Evolutionary conservation across 805 yeast species (phyloP).

Genomic region (Tetrapisispora taiwanensis): DNA sequence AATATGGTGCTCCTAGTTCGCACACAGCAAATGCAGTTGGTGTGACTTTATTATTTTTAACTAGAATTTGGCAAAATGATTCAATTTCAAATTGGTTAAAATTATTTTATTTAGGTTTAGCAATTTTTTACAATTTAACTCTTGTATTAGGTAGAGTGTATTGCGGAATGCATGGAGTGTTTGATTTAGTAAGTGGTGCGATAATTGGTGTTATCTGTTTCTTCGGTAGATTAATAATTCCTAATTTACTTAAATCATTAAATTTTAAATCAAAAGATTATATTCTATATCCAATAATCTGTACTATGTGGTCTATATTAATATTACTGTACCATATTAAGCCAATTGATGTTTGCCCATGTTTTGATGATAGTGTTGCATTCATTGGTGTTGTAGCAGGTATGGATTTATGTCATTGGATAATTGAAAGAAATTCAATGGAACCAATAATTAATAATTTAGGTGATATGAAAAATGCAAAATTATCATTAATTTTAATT

Average conservation of each 20-base stretch:
- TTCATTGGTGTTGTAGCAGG: conserved; percentile 84
- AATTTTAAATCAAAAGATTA: conserved; percentile 15
- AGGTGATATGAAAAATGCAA: neutral
- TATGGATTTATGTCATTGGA: conserved; percentile 53
- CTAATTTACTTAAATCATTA: conserved; percentile 33
- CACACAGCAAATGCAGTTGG: conserved; percentile 93
- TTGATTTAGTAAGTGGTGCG: conserved; percentile 63
- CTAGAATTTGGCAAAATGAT: conserved; percentile 1
- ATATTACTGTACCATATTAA: conserved; percentile 62
- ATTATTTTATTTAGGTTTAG: conserved; percentile 9
- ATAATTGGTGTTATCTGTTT: conserved; percentile 49
- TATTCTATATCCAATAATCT: conserved; percentile 27
- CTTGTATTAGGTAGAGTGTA: conserved; percentile 74
- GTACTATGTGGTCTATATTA: conserved; percentile 34
- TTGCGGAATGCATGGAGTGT: conserved; percentile 95
- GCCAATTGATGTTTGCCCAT: conserved; percentile 91
- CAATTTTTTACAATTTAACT: conserved; percentile 45
- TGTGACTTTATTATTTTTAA: conserved; percentile 46
- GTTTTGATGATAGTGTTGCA: conserved; percentile 91
- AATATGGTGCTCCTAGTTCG: conserved; percentile 90
- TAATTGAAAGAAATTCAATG: conserved; percentile 21
- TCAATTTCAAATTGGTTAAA: conserved; percentile 4
- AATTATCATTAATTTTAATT: neutral
- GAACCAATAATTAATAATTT: conserved; percentile 8
- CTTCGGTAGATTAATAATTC: conserved; percentile 36